A percentile compares a stretch with the other conserved stretches of the same genome.
Conservation (phyloP, 805 yeast species). For the Millerozyma acaciae region DNA sequence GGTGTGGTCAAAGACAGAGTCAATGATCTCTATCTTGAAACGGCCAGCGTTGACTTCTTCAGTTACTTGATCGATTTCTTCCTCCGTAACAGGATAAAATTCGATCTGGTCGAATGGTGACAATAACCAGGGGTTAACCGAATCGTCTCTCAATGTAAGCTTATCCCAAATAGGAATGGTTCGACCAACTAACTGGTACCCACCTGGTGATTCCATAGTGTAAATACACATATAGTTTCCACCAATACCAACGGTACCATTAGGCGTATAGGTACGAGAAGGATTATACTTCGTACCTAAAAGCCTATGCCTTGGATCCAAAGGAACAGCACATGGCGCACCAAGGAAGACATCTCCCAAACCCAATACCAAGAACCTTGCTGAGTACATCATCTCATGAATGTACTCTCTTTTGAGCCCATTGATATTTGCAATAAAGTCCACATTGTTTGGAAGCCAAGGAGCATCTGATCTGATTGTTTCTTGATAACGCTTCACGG, state of each 20-base stretch:
- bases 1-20: conserved; percentile 77
- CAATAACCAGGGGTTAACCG: conserved; percentile 77
- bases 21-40: conserved; percentile 69
- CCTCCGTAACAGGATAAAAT: conserved; percentile 87
- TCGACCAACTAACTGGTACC: conserved; percentile 93
- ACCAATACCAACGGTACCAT: conserved; percentile 97
- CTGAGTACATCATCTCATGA: conserved; percentile 79
- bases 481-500: conserved; percentile 87
- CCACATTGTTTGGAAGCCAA: conserved; percentile 97
- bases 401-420: conserved; percentile 74
- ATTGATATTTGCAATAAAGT: conserved; percentile 86
- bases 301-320: conserved; percentile 92
- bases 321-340: conserved; percentile 97
- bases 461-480: conserved; percentile 93
- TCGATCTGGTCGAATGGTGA: conserved; percentile 92
- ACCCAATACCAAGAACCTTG: conserved; percentile 88
- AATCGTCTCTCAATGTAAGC: conserved; percentile 67
- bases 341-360: conserved; percentile 97
- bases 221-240: conserved; percentile 99
- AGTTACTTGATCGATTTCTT: conserved; percentile 65
- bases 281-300: conserved; percentile 95
- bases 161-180: conserved; percentile 98
- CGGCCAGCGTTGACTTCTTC: conserved; percentile 79
- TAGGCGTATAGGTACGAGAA: conserved; percentile 91
- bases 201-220: conserved; percentile 98